These are phyloP conservation scores for Logfia minima DNA, from an alignment of 129 eudicot species.

Conservation along the genomic window DNA sequence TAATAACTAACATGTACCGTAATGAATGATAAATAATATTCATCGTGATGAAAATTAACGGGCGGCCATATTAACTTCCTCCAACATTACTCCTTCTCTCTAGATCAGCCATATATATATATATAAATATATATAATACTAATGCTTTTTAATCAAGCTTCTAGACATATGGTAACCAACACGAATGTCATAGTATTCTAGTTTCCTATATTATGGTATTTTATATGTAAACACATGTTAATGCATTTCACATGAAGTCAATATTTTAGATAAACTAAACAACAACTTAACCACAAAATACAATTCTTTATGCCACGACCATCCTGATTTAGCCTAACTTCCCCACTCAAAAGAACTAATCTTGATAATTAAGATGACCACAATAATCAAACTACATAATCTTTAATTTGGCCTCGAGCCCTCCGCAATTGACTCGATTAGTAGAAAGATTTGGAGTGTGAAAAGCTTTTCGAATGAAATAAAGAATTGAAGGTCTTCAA, in stretches of 20 bases:
- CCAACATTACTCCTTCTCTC: no score
- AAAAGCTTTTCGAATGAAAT: slow-evolving; percentile 5
- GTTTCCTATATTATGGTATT: no score
- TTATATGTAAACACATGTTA: not conserved
- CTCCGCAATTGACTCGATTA: slow-evolving; percentile 21
- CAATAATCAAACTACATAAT: not conserved
- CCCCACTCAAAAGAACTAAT: not conserved
- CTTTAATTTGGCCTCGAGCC: not conserved
- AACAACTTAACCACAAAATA: not conserved
- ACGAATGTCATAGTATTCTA: no score
- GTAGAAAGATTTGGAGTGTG: slow-evolving; percentile 12
- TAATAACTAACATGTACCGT: no score
- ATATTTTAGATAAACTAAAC: not conserved
- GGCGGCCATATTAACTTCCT: no score
- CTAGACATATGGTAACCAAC: no score
- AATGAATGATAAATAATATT: no score
- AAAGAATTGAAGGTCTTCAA: slow-evolving; percentile 18
- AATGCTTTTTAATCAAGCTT: no score
- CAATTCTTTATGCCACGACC: not conserved
- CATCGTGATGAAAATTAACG: no score
- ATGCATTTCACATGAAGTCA: slow-evolving; percentile 1
- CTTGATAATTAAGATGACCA: not conserved
- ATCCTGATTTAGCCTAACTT: slow-evolving; percentile 12
- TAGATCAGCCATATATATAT: no score
- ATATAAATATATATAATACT: no score